Evolutionary conservation across 2,329 filamentous ascomycete genomes (phyloP).

Genomic region (Lachnellula arida): DNA sequence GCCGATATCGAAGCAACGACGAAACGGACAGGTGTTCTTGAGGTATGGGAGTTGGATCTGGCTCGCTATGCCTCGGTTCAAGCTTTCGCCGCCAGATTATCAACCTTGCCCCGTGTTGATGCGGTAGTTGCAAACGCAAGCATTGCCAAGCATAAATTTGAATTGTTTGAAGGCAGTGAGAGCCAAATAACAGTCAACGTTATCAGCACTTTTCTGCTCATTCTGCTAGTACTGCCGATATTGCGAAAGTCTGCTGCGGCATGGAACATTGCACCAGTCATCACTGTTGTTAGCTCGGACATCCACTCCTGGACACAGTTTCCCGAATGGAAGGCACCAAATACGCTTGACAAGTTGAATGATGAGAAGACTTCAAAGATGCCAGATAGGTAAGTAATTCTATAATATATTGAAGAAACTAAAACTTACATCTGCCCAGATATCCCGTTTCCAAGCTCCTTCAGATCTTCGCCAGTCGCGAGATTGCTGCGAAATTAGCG

Average conservation of each 20-base stretch:
- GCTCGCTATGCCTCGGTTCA: conserved; percentile 16
- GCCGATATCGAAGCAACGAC: conserved; percentile 25
- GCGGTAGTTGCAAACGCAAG: conserved; percentile 37
- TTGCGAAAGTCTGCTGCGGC: neutral
- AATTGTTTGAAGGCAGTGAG: conserved; percentile 17
- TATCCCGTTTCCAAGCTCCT: conserved; percentile 32
- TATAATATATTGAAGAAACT: neutral
- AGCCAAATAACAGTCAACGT: conserved; percentile 21
- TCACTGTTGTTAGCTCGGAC: conserved; percentile 12
- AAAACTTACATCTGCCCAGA: conserved; percentile 10
- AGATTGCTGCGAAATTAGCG: conserved; percentile 22
- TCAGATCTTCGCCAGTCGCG: conserved; percentile 20
- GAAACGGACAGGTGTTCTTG: conserved; percentile 1
- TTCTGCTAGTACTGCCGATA: conserved; percentile 15
- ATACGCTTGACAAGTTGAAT: conserved; percentile 19
- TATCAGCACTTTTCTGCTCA: conserved; percentile 18
- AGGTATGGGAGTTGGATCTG: conserved; percentile 21
- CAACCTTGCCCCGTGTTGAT: conserved; percentile 35
- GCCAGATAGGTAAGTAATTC: conserved; percentile 9
- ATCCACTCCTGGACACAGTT: conserved; percentile 11
- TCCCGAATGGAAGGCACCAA: conserved; percentile 3
- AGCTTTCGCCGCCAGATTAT: conserved; percentile 8
- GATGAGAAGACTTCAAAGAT: conserved; percentile 16
- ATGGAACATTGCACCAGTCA: neutral
- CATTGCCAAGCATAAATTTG: conserved; percentile 9